Evolutionary conservation across 2,329 filamentous ascomycete genomes (phyloP).

Genomic region (Diaporthe vaccinii): DNA sequence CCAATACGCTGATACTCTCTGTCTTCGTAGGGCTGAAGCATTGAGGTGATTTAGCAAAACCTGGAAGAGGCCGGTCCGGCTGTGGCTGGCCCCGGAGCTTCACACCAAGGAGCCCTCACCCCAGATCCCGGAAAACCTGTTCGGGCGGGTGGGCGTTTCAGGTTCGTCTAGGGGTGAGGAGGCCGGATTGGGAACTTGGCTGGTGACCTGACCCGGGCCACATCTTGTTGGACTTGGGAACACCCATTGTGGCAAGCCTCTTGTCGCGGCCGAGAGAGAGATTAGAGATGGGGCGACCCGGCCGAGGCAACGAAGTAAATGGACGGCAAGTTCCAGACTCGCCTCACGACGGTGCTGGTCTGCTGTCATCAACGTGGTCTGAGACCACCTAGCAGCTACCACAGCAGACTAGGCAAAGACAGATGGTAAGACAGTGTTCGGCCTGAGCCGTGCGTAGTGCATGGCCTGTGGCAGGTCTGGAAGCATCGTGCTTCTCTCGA

Average conservation of each 20-base stretch:
- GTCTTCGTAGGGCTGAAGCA: slow-evolving; percentile 18
- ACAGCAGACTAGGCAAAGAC: not conserved
- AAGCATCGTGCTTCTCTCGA: not conserved
- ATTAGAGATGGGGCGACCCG: slow-evolving; percentile 1
- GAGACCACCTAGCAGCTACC: slow-evolving; percentile 7
- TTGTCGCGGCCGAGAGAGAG: slow-evolving; percentile 14
- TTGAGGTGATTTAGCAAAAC: slow-evolving; percentile 6
- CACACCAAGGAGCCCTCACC: not conserved
- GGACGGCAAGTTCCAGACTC: slow-evolving; percentile 15
- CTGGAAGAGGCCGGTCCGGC: slow-evolving; percentile 1
- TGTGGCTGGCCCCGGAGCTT: slow-evolving; percentile 5
- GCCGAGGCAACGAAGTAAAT: not conserved
- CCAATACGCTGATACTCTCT: not conserved
- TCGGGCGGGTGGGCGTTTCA: slow-evolving; percentile 30
- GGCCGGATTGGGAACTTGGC: not conserved
- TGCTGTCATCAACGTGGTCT: slow-evolving; percentile 27
- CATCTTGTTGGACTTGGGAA: not conserved
- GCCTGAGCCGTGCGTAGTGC: slow-evolving; percentile 5
- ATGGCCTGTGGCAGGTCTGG: not conserved
- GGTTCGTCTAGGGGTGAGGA: not conserved
- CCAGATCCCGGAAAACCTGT: not conserved
- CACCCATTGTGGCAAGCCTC: slow-evolving; percentile 16
- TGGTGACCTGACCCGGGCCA: not conserved
- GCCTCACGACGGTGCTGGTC: not conserved
- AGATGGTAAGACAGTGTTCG: slow-evolving; percentile 10